Percentiles rank a stretch among this genome's conserved stretches.
Conservation (phyloP, 345 rosid species). For the Pseudoturritis turrita region DNA sequence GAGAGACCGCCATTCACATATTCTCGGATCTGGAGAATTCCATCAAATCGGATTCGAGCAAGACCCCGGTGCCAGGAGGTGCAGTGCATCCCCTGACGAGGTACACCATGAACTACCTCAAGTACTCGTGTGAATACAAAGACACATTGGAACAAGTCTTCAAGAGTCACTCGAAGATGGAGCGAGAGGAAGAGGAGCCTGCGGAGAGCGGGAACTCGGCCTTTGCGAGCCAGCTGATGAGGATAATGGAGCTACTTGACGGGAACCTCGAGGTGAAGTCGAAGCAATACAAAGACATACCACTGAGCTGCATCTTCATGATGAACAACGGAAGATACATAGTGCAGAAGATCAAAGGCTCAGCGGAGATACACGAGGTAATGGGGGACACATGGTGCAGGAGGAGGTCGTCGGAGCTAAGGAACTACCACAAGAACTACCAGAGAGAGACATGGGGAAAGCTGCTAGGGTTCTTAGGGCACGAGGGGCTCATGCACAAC, state of each 20-base stretch:
- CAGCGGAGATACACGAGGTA: conserved; percentile 52
- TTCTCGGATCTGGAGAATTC: conserved; percentile 72
- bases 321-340: conserved; percentile 98
- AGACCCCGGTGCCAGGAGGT: conserved; percentile 75
- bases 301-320: conserved; percentile 76
- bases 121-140: conserved; percentile 68
- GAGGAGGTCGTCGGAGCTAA: conserved; percentile 60
- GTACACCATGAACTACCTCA: conserved; percentile 81
- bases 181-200: conserved; percentile 45
- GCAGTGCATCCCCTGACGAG: conserved; percentile 89
- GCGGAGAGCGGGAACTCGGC: conserved; percentile 16
- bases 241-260: conserved; percentile 69
- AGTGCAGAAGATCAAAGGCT: conserved; percentile 68
- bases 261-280: conserved; percentile 57
- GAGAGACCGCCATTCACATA: conserved; percentile 63
- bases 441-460: conserved; percentile 86
- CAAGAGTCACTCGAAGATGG: conserved; percentile 63
- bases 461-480: conserved; percentile 58
- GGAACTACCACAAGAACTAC: conserved; percentile 74
- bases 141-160: conserved; percentile 82
- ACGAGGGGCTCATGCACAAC: conserved; percentile 59
- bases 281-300: conserved; percentile 60
- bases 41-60: conserved; percentile 63
- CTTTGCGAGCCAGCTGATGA: conserved; percentile 51
- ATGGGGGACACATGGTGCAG: conserved; percentile 79